Conservation (phyloP, 2,329 filamentous ascomycete genomes). For the Epichloe brachyelytri region DNA sequence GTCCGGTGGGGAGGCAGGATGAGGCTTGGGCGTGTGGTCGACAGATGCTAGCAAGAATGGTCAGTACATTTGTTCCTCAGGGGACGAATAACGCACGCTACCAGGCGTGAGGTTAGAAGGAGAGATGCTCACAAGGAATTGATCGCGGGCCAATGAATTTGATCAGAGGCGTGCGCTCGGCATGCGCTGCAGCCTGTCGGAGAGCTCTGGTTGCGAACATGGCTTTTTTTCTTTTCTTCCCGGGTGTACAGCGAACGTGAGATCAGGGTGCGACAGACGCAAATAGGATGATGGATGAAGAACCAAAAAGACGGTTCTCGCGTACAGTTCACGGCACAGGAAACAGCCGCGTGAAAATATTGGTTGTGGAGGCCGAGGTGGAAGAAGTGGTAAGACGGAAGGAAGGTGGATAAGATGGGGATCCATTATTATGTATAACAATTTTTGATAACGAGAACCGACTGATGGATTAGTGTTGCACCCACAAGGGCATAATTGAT, state of each 20-base stretch:
- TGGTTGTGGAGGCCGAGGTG: not conserved
- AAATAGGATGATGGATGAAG: too few relatives aligned
- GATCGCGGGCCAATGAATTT: constrained; percentile 48
- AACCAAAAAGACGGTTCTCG: not conserved
- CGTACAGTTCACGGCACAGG: not conserved
- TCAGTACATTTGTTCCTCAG: constrained; percentile 9
- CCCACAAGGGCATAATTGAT: too few relatives aligned
- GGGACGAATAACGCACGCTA: not conserved
- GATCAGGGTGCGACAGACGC: not conserved
- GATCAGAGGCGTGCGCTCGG: constrained; percentile 49
- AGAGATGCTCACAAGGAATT: constrained; percentile 33
- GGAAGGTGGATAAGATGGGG: not conserved
- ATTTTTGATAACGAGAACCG: constrained; percentile 1
- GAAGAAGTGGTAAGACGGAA: not conserved
- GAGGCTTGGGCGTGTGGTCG: constrained; percentile 61
- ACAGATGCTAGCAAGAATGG: constrained; percentile 39
- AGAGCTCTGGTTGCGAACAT: constrained; percentile 46
- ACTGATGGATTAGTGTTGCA: not conserved
- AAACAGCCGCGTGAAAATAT: not conserved
- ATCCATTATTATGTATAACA: constrained; percentile 1
- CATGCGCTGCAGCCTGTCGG: constrained; percentile 45
- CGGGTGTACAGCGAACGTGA: not conserved
- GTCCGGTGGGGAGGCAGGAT: constrained; percentile 55
- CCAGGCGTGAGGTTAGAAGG: not conserved
- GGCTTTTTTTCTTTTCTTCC: not conserved